A percentile compares a stretch with the other conserved stretches of the same genome.
Conservation (phyloP, 2,329 filamentous ascomycete species). For the Leptographium galeiforme region DNA sequence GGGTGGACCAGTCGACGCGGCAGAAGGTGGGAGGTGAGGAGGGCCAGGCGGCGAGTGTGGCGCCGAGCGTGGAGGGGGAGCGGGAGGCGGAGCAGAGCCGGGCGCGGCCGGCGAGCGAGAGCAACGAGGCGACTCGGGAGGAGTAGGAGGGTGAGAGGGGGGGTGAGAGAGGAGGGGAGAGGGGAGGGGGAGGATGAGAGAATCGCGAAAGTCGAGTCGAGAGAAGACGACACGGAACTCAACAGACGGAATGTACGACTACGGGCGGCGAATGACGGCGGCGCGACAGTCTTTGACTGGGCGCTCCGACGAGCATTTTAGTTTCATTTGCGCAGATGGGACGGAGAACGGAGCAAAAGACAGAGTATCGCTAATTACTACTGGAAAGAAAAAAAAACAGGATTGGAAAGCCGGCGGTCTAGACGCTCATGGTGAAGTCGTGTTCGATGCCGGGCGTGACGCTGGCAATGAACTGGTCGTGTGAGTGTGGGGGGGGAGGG, state of each 20-base stretch:
- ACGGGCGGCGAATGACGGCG: too few species aligned
- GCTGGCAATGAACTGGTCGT: constrained; percentile 56
- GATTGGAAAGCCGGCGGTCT: neutral
- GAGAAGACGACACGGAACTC: too few species aligned
- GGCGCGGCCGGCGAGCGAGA: constrained; percentile 51
- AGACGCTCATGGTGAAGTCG: constrained; percentile 94
- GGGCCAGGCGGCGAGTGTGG: constrained; percentile 24
- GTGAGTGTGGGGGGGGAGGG: neutral
- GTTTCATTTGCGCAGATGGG: too few species aligned
- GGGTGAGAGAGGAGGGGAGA: neutral
- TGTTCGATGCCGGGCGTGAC: constrained; percentile 96
- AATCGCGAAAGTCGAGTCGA: too few species aligned
- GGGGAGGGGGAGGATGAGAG: neutral
- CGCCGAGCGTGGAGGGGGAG: constrained; percentile 44
- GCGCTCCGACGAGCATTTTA: too few species aligned
- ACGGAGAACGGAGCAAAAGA: neutral
- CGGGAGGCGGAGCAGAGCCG: constrained; percentile 40
- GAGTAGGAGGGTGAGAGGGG: neutral
- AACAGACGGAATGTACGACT: too few species aligned
- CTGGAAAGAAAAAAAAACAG: neutral
- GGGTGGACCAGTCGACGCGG: constrained; percentile 45
- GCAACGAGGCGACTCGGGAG: constrained; percentile 34
- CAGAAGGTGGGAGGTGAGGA: constrained; percentile 21
- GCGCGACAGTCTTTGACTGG: too few species aligned
- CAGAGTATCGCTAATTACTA: neutral